phyloP scores from a whole-genome alignment of 257 asterid species.

The Solanum commersonii region DNA sequence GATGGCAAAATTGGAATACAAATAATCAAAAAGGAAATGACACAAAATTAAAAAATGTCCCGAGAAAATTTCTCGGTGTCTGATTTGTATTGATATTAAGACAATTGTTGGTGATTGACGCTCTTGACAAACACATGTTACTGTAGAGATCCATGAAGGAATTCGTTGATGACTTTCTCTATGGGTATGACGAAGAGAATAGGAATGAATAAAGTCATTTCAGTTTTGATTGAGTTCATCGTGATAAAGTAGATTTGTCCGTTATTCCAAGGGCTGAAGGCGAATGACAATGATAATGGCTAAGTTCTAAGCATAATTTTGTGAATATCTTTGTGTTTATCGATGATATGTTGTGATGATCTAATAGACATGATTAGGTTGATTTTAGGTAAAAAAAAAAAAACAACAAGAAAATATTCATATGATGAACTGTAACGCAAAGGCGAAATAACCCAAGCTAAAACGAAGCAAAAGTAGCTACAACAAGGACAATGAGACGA shows the following conservation, averaged over 20 bases:
- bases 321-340: not conserved
- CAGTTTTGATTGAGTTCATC: not conserved
- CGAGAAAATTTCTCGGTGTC: too few relatives aligned
- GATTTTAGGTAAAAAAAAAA: too few relatives aligned
- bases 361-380: not conserved
- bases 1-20: not conserved
- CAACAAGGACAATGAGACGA: not conserved
- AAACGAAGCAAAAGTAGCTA: not conserved
- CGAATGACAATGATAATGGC: not conserved
- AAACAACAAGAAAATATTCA: too few relatives aligned
- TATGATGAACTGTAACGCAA: not conserved
- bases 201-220: too few relatives aligned
- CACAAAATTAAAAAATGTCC: not conserved
- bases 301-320: not conserved
- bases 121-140: not conserved
- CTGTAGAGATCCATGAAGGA: not conserved
- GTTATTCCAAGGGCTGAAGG: not conserved
- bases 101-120: not conserved
- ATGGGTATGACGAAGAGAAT: not conserved
- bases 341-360: not conserved
- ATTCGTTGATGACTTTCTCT: not conserved
- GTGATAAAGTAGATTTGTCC: not conserved
- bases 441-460: not conserved
- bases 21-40: too few relatives aligned
- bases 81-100: too few relatives aligned